phyloP scores from a whole-genome alignment of 352 stramenopile species.

The Pythium brachiatum region DNA sequence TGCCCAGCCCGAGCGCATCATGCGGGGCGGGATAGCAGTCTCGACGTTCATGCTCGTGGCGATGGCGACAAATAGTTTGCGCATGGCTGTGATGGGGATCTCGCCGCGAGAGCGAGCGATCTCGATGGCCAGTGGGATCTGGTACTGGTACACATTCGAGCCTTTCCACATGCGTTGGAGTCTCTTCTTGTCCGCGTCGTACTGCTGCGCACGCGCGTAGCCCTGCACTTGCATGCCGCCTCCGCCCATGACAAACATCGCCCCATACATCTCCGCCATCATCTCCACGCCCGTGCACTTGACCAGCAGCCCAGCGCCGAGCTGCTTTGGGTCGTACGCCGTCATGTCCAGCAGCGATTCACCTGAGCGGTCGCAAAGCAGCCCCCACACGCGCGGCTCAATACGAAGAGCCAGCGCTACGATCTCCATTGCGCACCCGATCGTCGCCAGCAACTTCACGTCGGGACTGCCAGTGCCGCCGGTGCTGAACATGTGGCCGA shows the following conservation, averaged over 20 bases:
- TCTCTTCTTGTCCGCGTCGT: neutral
- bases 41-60: neutral
- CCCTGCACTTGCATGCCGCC: neutral
- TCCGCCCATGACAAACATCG: neutral
- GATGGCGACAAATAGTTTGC: neutral
- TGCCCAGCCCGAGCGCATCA: neutral
- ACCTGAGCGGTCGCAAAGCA: neutral
- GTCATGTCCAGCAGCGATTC: neutral
- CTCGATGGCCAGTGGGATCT: neutral
- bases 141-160: neutral
- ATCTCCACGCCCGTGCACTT: neutral
- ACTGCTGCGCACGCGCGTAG: neutral
- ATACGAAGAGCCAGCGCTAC: neutral
- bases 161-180: too few species aligned
- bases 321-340: neutral
- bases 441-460: conserved; percentile 17
- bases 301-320: neutral
- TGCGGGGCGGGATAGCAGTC: neutral
- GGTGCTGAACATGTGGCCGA: neutral
- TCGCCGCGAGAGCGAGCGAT: too few species aligned
- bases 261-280: neutral
- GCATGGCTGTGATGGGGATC: neutral
- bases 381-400: conserved; percentile 3
- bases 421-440: neutral
- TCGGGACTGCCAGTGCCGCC: too few species aligned